Base-by-base conservation (phyloP, 192 early-diverging fungal genomes). In the Funneliformis geosporum region DNA sequence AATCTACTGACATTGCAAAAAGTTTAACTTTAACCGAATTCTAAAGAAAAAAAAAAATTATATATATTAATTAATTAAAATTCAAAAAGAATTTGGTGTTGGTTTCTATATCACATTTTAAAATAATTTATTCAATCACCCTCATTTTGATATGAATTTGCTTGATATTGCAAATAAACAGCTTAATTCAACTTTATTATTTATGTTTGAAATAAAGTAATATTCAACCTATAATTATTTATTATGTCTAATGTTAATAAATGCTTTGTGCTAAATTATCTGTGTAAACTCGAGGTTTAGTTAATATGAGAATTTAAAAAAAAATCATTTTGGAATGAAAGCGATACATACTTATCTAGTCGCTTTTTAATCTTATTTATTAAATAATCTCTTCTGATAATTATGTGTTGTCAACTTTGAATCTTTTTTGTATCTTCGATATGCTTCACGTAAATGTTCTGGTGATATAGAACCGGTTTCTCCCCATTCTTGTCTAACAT, bases 1-100 rank as follows among this genome's bases (percentile, higher is more conserved):
- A 98, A 46, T 92, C 91, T 65, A 99, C 97, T 0, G 95, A 99
- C 85, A 92, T 99, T 28, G 96, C 97, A 46, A 93, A 94, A 83
- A 94, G 96, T 81, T 95, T 99, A 91, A 97, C 96, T 0, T 89
- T 99, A 62, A 96, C 96, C 73, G 89, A 80, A 59, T 91, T 89
- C 59, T 90, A 88, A 18, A 61, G 0, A 16, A 65, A 8, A 65
- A 65, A 65, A 3, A 65, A 65, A 59, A 65, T 9, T 21, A 59
- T 18, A 18, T 59, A 64, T 27, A 64, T 64, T 27, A 64, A 64
- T 64, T 64, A 64, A 21, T n/a, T 64, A 27, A n/a, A 8, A 23
- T 64, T n/a, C 23, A n/a, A 12, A n/a, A n/a, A 28, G 28, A 8
- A 33, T 28, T 65, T 28, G 28, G 10, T 3, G 50, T 65, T 65